Evolutionary conservation across 768 basidiomycete species (phyloP).

Genomic region (Suillus cothurnatus): DNA sequence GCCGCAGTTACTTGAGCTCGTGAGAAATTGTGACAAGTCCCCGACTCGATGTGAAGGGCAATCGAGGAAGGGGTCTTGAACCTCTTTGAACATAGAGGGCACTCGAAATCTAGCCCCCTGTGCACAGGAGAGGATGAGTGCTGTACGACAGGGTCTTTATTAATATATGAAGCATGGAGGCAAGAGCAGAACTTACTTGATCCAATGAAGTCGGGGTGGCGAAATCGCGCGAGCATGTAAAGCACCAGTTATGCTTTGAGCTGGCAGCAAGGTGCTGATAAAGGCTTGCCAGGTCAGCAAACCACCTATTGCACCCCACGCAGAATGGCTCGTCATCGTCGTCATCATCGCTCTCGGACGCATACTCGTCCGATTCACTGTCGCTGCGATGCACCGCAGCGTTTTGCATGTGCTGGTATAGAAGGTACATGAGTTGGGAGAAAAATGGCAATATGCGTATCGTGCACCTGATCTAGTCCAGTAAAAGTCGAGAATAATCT

Average conservation of each 20-base stretch:
- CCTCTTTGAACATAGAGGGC: not conserved
- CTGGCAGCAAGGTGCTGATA: conserved; percentile 24
- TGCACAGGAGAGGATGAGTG: conserved; percentile 6
- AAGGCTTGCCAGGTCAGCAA: conserved; percentile 19
- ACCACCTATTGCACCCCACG: conserved; percentile 25
- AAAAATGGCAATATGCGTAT: not conserved
- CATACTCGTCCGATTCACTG: conserved; percentile 2
- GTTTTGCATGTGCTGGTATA: not conserved
- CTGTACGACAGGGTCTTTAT: not conserved
- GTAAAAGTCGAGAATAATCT: conserved; percentile 18
- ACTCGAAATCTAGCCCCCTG: not conserved
- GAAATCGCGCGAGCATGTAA: conserved; percentile 35
- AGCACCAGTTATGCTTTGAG: conserved; percentile 37
- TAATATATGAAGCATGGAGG: not conserved
- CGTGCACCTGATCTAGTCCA: conserved; percentile 18
- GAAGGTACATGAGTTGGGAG: not conserved
- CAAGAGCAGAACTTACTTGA: conserved; percentile 30
- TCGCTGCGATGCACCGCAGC: not conserved
- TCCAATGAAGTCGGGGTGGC: conserved; percentile 24
- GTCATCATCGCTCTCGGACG: conserved; percentile 9
- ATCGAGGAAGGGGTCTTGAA: conserved; percentile 34
- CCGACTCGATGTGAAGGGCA: conserved; percentile 43
- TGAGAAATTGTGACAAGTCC: conserved; percentile 36
- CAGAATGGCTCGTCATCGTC: conserved; percentile 23
- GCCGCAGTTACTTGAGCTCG: conserved; percentile 40